These are phyloP conservation scores for Pythium plurisporium DNA, from an alignment of 352 stramenopile species.

Conservation along the genomic window DNA sequence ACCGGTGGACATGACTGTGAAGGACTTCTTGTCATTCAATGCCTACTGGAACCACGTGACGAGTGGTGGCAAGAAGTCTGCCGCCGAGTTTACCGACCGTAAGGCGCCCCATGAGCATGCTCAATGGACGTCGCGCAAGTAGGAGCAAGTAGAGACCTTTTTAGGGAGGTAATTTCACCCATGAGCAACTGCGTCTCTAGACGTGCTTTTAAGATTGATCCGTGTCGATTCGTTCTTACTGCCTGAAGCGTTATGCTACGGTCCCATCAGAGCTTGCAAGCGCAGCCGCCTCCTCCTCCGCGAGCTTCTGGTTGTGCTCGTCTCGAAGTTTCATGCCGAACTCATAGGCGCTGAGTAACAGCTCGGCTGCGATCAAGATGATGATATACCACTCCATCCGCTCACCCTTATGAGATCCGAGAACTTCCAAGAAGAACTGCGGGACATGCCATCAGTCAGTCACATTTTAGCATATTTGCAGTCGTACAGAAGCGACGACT, in stretches of 20 bases:
- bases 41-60: conserved; percentile 81
- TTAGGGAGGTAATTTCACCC: too few relatives aligned
- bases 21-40: conserved; percentile 80
- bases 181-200: not conserved
- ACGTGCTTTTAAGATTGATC: too few relatives aligned
- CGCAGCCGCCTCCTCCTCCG: conserved; percentile 5
- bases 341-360: conserved; percentile 87
- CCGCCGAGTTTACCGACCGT: conserved; percentile 73
- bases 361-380: conserved; percentile 94
- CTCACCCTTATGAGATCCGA: conserved; percentile 93
- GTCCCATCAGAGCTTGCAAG: not conserved
- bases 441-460: conserved; percentile 1
- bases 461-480: too few relatives aligned
- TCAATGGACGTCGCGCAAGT: conserved; percentile 62
- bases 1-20: conserved; percentile 54
- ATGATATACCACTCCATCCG: conserved; percentile 98
- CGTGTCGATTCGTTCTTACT: too few relatives aligned
- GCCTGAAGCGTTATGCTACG: too few relatives aligned
- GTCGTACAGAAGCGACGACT: too few relatives aligned
- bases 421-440: conserved; percentile 96
- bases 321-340: conserved; percentile 72
- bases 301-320: conserved; percentile 13
- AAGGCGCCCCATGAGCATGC: conserved; percentile 84
- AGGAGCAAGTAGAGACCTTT: too few relatives aligned
- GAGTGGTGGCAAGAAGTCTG: conserved; percentile 54